Base-by-base conservation (phyloP, 1,284 basidiomycete genomes). In the Cystobasidium sp. region DNA sequence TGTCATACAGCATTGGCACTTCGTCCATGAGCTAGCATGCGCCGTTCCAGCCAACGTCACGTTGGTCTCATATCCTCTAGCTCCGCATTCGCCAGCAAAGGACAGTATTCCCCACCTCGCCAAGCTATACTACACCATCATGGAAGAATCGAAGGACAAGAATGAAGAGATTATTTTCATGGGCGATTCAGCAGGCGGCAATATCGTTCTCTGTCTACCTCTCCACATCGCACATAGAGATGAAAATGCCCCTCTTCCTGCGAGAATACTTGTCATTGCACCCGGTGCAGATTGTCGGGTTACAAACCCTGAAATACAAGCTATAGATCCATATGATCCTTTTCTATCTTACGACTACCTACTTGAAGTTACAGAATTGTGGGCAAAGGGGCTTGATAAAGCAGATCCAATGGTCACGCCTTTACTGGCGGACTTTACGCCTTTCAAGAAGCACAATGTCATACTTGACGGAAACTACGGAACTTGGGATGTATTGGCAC, bases 111-210 rank as follows among this genome's bases (percentile, higher is more conserved):
- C 69, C 8, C 46, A 53, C 10, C 69, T 71, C 14, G 24, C 43
- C 37, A 52, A 52, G 20, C 31, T 63, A 53, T 71, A 63, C 61
- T 39, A 20, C 16, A 43, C 37, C 0, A 39, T 71, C 5, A 41
- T 71, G 39, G 47, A 64, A 24, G 52, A 63, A 52, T 55, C 51
- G 10, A 31, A n/a, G 41, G 31, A 41, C 6, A 68, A 46, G 44
- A 59, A 63, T 18, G 69, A 71, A 44, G 49, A 43, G 20, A 44
- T 56, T 18, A 63, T 46, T 16, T 55, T 71, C 24, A 71, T 71
- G 69, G 69, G 69, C 20, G 69, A 71, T 44, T 71, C 69, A 22
- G 69, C 69, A n/a, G 69, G 69, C 14, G 69, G 69, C 3, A 71
- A 71, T 46, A 51, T 71, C 47, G 69, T 61, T 6, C 47, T 71